Base-by-base conservation (phyloP, 495 filamentous ascomycete genomes). In the Recurvomyces mirabilis region DNA sequence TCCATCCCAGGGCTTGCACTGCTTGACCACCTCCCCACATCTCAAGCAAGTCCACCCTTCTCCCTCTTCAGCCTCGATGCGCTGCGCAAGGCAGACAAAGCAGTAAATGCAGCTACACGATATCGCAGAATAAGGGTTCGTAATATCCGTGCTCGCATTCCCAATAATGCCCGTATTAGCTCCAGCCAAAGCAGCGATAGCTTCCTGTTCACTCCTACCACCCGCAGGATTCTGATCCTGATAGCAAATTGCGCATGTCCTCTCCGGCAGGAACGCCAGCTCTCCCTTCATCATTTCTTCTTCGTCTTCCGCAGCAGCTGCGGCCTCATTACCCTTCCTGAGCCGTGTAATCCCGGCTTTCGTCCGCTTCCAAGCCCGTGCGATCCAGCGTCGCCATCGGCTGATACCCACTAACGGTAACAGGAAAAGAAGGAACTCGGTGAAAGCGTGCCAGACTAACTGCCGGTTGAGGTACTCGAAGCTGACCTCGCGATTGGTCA, bases 401-500 rank as follows among this genome's bases (percentile, higher is more conserved):
- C 80, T 81, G 46, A 99, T 89, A 32, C 89, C 89, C 31, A 99
- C 85, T 20, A 99, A 68, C 1, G 91, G 91, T 3, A 99, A 72
- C 10, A 99, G 74, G 60, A 99, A 99, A 5, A 99, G 76, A 4
- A 99, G 72, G 56, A 98, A 98, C 60, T 98, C 91, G 19, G 91
- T 98, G 55, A 98, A 95, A 14, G 91, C 91, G 60, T 98, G 91
- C 91, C 91, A 98, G 31, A 98, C 91, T 5, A 98, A 74, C 62
- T 98, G 91, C 12, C 91, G 81, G 59, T 98, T 98, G 33, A 98
- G 74, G 60, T 95, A 98, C 64, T 98, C 91, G 58, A 98, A 95
- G 0, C 82, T 88, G 13, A 98, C 87, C 62, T 96, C 84, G 7
- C 89, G 78, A 56, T 72, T 81, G 33, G 91, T 79, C 52, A 93